Evolutionary conservation across 2,329 filamentous ascomycete genomes (phyloP).

Genomic region (Huntiella bhutanensis): DNA sequence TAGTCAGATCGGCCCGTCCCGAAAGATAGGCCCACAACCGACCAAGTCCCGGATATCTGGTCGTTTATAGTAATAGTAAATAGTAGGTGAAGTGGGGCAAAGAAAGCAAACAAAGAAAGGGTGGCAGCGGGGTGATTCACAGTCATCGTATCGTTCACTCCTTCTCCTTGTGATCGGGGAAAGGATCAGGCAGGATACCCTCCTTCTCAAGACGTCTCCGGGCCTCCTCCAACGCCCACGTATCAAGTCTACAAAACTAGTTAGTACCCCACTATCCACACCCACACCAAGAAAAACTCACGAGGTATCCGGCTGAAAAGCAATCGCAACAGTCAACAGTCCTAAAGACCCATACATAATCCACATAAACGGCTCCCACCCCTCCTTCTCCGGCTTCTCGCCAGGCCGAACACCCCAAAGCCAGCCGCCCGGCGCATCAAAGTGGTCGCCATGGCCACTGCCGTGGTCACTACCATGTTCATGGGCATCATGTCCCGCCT

Average conservation of each 20-base stretch:
- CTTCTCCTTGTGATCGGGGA: slow-evolving; percentile 36
- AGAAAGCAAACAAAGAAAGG: neutral
- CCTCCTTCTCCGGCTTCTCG: slow-evolving; percentile 89
- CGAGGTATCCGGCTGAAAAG: slow-evolving; percentile 97
- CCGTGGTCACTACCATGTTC: slow-evolving; percentile 15
- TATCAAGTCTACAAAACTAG: slow-evolving; percentile 60
- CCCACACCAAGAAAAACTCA: slow-evolving; percentile 33
- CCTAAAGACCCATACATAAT: slow-evolving; percentile 76
- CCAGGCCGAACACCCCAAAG: slow-evolving; percentile 87
- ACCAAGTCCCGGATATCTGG: slow-evolving; percentile 2
- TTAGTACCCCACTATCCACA: neutral
- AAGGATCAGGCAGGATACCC: slow-evolving; percentile 72
- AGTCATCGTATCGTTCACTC: slow-evolving; percentile 17
- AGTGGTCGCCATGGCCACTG: slow-evolving; percentile 48
- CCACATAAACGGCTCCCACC: slow-evolving; percentile 54
- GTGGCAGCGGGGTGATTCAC: slow-evolving; percentile 15
- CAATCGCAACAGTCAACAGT: slow-evolving; percentile 57
- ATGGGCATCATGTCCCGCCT: too few species aligned
- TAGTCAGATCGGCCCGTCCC: neutral
- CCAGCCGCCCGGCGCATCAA: slow-evolving; percentile 80
- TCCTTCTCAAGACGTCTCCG: slow-evolving; percentile 87
- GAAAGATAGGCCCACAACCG: neutral
- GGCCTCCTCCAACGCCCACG: slow-evolving; percentile 95
- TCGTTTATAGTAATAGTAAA: slow-evolving; percentile 7
- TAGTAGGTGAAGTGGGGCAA: neutral